Percentiles rank a stretch among this genome's conserved stretches.
These are phyloP conservation scores for Mycena venus DNA, from an alignment of 768 basidiomycete genomes.

Conservation along the genomic window DNA sequence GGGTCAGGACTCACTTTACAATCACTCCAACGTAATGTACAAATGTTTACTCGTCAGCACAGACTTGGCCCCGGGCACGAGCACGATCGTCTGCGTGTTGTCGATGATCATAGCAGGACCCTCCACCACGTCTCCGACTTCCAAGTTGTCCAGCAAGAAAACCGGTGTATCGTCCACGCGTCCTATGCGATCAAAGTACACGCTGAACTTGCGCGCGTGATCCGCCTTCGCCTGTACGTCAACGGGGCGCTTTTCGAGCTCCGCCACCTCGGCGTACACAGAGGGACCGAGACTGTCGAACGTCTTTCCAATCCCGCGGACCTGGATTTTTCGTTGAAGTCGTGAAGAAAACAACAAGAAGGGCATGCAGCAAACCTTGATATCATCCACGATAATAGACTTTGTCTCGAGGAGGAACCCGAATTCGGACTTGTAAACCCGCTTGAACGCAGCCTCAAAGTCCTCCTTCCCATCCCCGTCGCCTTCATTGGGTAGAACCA, in stretches of 20 bases:
- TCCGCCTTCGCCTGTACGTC: conserved; percentile 61
- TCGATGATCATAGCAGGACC: conserved; percentile 97
- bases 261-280: conserved; percentile 80
- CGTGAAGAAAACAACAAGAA: background rate
- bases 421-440: conserved; percentile 88
- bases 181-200: conserved; percentile 88
- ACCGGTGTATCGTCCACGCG: conserved; percentile 86
- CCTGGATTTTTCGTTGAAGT: conserved; percentile 53
- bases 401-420: conserved; percentile 92
- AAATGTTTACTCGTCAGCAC: conserved; percentile 79
- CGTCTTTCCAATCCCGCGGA: conserved; percentile 92
- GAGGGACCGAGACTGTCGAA: conserved; percentile 85
- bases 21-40: conserved; percentile 60
- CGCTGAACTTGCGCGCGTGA: conserved; percentile 61
- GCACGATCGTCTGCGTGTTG: conserved; percentile 93
- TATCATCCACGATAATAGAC: conserved; percentile 88
- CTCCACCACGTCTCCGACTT: conserved; percentile 76
- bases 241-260: conserved; percentile 58
- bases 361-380: conserved; percentile 70
- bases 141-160: conserved; percentile 75
- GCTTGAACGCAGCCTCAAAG: conserved; percentile 84
- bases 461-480: conserved; percentile 73
- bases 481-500: conserved; percentile 72
- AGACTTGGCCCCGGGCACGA: conserved; percentile 81
- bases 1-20: background rate